A percentile compares a stretch with the other conserved stretches of the same genome.
phyloP scores from a whole-genome alignment of 2,329 filamentous ascomycete genomes.

The Nothophaeocryptopus gaeumannii region DNA sequence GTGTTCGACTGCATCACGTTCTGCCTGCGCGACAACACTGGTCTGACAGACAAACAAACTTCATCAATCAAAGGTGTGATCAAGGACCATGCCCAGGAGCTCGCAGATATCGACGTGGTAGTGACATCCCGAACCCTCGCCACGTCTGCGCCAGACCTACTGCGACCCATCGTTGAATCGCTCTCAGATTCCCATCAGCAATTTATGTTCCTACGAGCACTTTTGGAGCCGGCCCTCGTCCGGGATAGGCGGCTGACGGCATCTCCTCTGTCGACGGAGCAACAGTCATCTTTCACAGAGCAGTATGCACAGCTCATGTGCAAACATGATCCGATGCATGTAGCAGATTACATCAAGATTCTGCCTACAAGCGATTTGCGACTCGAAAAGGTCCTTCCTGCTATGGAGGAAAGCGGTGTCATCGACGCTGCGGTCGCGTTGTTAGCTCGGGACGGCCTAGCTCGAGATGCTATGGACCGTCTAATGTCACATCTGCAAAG shows the following conservation, averaged over 20 bases:
- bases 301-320: slow-evolving; percentile 91
- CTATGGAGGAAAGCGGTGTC: slow-evolving; percentile 84
- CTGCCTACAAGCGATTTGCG: slow-evolving; percentile 75
- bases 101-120: slow-evolving; percentile 65
- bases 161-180: slow-evolving; percentile 63
- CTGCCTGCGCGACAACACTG: slow-evolving; percentile 64
- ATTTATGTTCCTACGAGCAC: slow-evolving; percentile 70
- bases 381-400: slow-evolving; percentile 76
- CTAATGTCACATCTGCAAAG: slow-evolving; percentile 77
- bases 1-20: slow-evolving; percentile 78
- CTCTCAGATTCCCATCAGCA: slow-evolving; percentile 63
- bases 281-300: slow-evolving; percentile 64
- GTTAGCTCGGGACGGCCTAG: slow-evolving; percentile 82
- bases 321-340: slow-evolving; percentile 73
- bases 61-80: slow-evolving; percentile 69
- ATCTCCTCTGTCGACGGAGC: slow-evolving; percentile 34
- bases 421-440: slow-evolving; percentile 90
- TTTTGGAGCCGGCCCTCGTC: slow-evolving; percentile 62
- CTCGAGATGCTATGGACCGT: slow-evolving; percentile 78
- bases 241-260: slow-evolving; percentile 30
- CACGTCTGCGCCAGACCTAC: slow-evolving; percentile 60
- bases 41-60: slow-evolving; percentile 66
- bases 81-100: slow-evolving; percentile 60
- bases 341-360: slow-evolving; percentile 77
- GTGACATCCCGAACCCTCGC: slow-evolving; percentile 65